Conservation (phyloP, 2,329 filamentous ascomycete species). For the Diaporthe sp. region DNA sequence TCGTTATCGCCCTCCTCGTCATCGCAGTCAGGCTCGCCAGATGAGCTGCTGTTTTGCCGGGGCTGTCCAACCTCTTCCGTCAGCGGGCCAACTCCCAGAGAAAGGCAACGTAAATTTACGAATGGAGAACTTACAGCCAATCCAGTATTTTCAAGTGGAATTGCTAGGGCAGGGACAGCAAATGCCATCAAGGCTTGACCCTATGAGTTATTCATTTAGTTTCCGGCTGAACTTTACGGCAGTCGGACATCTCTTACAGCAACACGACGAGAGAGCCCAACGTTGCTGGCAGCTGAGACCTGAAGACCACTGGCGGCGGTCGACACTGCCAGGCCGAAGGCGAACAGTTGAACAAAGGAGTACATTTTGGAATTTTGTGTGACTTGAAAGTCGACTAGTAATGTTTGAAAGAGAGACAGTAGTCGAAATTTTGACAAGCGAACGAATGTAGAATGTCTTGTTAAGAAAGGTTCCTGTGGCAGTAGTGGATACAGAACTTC, state of each 20-base stretch:
- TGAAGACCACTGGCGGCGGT: neutral
- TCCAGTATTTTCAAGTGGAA: neutral
- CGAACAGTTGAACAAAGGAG: conserved; percentile 14
- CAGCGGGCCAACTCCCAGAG: neutral
- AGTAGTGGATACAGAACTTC: fast-evolving
- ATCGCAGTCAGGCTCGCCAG: neutral
- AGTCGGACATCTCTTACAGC: neutral
- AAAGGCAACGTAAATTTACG: neutral
- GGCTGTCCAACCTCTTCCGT: neutral
- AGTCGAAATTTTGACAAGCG: neutral
- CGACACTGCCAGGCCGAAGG: conserved; percentile 3
- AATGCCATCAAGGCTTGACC: conserved; percentile 8
- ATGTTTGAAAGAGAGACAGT: conserved; percentile 5
- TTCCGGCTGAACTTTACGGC: no score
- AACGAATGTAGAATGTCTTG: neutral
- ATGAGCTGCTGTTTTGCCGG: neutral
- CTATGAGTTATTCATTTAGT: neutral
- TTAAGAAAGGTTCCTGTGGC: neutral
- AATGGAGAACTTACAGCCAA: neutral
- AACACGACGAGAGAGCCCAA: neutral
- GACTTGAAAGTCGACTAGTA: neutral
- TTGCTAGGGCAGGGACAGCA: neutral
- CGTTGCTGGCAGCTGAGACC: neutral
- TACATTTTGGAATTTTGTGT: neutral
- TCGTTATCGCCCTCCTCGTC: neutral